Conservation (phyloP, 345 rosid genomes). For the Corymbia maculata region DNA sequence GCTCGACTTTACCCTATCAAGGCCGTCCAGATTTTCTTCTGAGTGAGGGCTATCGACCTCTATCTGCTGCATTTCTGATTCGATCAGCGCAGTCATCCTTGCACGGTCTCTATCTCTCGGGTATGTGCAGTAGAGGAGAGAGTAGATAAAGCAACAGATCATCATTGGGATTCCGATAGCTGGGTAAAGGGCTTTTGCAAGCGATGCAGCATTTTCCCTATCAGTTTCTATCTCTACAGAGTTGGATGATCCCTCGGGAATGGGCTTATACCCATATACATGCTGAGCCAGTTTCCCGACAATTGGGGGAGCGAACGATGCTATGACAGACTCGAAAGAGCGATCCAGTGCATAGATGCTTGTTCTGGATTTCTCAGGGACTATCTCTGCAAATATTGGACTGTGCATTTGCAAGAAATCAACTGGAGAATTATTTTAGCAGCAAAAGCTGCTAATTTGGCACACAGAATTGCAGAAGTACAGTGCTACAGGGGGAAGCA, state of each 20-base stretch:
- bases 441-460: background rate
- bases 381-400: conserved; percentile 94
- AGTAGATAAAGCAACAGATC: conserved; percentile 65
- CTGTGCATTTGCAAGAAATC: conserved; percentile 19
- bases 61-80: conserved; percentile 50
- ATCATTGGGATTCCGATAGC: conserved; percentile 74
- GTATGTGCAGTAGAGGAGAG: conserved; percentile 64
- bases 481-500: background rate
- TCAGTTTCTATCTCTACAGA: conserved; percentile 51
- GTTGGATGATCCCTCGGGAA: conserved; percentile 29
- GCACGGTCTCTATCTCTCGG: conserved; percentile 76
- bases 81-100: conserved; percentile 57
- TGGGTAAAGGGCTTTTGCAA: conserved; percentile 73
- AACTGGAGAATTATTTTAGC: background rate
- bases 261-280: conserved; percentile 66
- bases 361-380: conserved; percentile 71
- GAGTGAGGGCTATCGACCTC: background rate
- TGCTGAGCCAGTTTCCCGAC: conserved; percentile 70
- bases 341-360: conserved; percentile 74
- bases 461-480: background rate
- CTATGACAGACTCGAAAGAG: conserved; percentile 63
- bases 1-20: background rate
- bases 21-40: conserved; percentile 5
- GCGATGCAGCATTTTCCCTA: conserved; percentile 63
- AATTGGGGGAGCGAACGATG: conserved; percentile 79